Base-by-base conservation (phyloP, 169 alveolate genomes). In the Babesia ovata region DNA sequence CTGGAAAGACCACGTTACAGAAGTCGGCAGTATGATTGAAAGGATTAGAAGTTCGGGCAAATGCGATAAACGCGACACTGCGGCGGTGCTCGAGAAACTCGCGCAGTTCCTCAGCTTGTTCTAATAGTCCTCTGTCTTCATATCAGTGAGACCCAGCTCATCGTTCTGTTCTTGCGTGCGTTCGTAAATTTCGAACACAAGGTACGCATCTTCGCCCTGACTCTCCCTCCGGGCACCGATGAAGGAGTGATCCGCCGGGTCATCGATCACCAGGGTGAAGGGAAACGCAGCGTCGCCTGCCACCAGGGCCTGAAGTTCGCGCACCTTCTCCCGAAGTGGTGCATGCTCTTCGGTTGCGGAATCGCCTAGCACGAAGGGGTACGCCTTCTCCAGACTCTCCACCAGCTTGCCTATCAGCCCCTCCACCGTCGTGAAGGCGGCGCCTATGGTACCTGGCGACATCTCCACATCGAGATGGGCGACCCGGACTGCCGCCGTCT, bases 381-480 rank as follows among this genome's bases (percentile, higher is more conserved):
- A 86, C 53, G 93, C 86, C 42, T 85, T 89, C 57, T 91, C 93
- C 66, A 94, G 65, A n/a, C 92, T 77, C 56, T 92, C 95, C 14
- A 85, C 91, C 26, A 93, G 84, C 84, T 94, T 88, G 28, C 70
- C 88, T 14, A 97, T 70, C 49, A 97, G 63, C 11, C 99, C 99
- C 79, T 98, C 99, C 58, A 98, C 93, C 12, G 99, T 98, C 21
- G 99, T 96, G 84, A 93, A 94, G 50, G 92, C 87, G 36, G 97
- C 94, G 24, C 98, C 98, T 42, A 92, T 49, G 12, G 84, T 48
- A 11, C 99, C 99, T 60, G 95, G 93, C 42, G 88, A 88, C 71
- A 96, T 88, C 62, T 92, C 97, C 50, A 98, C 82, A 49, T 97
- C 99, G 42, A 98, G 71, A 72, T 96, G 97, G 8, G 98, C 98